Evolutionary conservation across 129 eudicot species (phyloP).

Genomic region (Chrysanthemum seticuspe): DNA sequence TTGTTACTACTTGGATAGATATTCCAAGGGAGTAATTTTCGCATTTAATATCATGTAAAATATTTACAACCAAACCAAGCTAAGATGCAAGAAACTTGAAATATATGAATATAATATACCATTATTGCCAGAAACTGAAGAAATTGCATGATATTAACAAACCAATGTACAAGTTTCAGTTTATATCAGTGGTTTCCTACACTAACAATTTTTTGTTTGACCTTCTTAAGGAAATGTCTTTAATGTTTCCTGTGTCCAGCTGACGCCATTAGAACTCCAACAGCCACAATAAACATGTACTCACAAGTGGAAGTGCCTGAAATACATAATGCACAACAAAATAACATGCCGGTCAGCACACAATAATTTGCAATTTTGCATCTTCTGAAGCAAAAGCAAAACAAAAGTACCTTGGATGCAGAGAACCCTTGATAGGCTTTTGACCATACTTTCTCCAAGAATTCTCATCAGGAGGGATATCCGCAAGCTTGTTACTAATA

Average conservation of each 20-base stretch:
- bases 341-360: conserved; percentile 2
- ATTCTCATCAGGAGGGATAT: conserved; percentile 95
- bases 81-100: too few relatives aligned
- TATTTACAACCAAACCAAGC: too few relatives aligned
- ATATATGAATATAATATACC: too few relatives aligned
- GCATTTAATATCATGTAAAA: too few relatives aligned
- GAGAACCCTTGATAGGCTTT: conserved; percentile 98
- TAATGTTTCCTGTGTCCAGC: conserved; percentile 63
- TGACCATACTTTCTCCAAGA: conserved; percentile 99
- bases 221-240: background rate
- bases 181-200: background rate
- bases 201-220: conserved; percentile 4
- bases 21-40: too few relatives aligned
- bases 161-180: too few relatives aligned
- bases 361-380: background rate
- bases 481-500: conserved; percentile 96
- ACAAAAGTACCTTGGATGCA: conserved; percentile 79
- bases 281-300: conserved; percentile 85
- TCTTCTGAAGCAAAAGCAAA: conserved; percentile 10
- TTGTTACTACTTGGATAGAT: too few relatives aligned
- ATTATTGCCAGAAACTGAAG: too few relatives aligned
- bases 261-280: conserved; percentile 81
- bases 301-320: conserved; percentile 75
- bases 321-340: background rate
- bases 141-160: too few relatives aligned